Conservation (phyloP, 2,329 filamentous ascomycete species). For the Cryphonectria radicalis region DNA sequence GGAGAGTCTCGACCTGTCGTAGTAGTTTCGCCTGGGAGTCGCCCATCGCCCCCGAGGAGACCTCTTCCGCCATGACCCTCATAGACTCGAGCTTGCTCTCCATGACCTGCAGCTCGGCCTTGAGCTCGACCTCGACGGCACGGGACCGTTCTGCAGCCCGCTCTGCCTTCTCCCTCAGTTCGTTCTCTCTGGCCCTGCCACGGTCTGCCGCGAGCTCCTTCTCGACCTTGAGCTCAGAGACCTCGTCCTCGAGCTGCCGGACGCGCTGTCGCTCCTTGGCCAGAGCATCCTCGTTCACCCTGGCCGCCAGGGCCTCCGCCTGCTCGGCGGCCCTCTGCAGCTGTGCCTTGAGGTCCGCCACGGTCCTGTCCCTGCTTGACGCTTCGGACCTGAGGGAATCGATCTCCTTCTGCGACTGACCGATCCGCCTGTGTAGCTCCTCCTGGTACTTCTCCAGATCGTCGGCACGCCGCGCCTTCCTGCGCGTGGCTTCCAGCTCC, state of each 20-base stretch:
- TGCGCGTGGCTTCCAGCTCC: constrained; percentile 53
- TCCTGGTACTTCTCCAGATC: constrained; percentile 61
- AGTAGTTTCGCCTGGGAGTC: constrained; percentile 88
- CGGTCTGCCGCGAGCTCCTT: constrained; percentile 73
- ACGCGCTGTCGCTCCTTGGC: constrained; percentile 63
- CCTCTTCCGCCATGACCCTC: constrained; percentile 85
- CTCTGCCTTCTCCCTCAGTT: constrained; percentile 73
- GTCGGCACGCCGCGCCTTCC: constrained; percentile 53
- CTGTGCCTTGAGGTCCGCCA: constrained; percentile 71
- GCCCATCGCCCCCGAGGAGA: constrained; percentile 77
- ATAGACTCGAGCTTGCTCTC: constrained; percentile 91
- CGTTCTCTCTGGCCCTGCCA: constrained; percentile 69
- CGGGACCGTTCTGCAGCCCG: constrained; percentile 72
- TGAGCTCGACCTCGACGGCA: constrained; percentile 74
- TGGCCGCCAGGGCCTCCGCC: constrained; percentile 68
- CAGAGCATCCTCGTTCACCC: constrained; percentile 68
- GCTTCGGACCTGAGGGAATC: constrained; percentile 61
- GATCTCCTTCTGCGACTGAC: constrained; percentile 60
- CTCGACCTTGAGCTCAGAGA: constrained; percentile 74
- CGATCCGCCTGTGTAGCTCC: constrained; percentile 58
- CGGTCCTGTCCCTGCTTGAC: constrained; percentile 64
- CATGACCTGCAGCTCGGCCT: constrained; percentile 74
- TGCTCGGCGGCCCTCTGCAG: constrained; percentile 69
- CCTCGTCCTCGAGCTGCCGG: constrained; percentile 59
- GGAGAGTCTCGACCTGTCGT: constrained; percentile 91